phyloP scores from a whole-genome alignment of 2,329 filamentous ascomycete species.

The Botrytis paeoniae region DNA sequence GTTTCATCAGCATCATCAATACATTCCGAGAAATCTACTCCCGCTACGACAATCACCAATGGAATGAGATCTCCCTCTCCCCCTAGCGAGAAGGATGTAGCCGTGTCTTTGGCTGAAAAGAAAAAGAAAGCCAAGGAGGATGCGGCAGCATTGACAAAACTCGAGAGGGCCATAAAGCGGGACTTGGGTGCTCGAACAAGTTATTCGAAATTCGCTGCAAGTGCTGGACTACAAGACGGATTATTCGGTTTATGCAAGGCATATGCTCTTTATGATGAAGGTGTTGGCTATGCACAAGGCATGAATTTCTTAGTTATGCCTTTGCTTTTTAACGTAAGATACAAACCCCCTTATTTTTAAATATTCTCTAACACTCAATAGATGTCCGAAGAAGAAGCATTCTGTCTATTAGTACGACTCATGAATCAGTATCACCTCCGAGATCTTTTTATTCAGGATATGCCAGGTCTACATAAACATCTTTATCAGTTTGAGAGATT shows the following conservation, averaged over 20 bases:
- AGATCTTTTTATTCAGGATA: conserved; percentile 90
- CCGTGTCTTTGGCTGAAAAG: conserved; percentile 61
- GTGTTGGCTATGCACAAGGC: conserved; percentile 93
- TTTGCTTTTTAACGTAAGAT: conserved; percentile 80
- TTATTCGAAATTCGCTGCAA: conserved; percentile 92
- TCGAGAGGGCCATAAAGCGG: conserved; percentile 88
- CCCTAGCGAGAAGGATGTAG: conserved; percentile 57
- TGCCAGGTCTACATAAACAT: conserved; percentile 91
- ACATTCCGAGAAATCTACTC: conserved; percentile 71
- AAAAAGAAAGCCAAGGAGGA: conserved; percentile 81
- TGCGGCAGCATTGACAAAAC: conserved; percentile 66
- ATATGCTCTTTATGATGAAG: conserved; percentile 92
- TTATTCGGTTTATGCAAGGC: conserved; percentile 96
- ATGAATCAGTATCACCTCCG: conserved; percentile 97
- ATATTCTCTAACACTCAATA: conserved; percentile 40
- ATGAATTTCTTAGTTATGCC: conserved; percentile 99
- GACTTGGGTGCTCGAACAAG: conserved; percentile 91
- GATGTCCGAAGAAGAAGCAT: conserved; percentile 97
- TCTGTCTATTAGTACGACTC: conserved; percentile 84
- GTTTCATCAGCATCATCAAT: conserved; percentile 81
- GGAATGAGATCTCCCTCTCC: conserved; percentile 54
- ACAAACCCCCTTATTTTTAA: neutral
- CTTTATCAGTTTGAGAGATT: conserved; percentile 94
- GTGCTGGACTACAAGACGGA: conserved; percentile 86
- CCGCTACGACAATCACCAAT: conserved; percentile 54